Evolutionary conservation across 2,329 filamentous ascomycete genomes (phyloP).

Genomic region (Bimuria novae-zelandiae): DNA sequence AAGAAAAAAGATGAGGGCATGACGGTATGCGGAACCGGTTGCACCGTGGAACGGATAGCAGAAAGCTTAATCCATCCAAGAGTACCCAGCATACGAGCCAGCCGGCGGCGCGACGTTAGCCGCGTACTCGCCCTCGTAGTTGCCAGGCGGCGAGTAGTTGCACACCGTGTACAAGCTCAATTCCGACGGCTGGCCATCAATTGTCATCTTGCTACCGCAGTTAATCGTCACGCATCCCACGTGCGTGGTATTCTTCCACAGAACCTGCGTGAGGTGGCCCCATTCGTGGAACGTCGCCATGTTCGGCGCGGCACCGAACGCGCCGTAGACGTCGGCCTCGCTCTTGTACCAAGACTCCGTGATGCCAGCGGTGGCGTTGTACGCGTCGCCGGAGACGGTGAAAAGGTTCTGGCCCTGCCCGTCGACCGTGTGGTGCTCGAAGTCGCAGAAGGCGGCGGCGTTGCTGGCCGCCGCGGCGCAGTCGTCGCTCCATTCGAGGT

Average conservation of each 20-base stretch:
- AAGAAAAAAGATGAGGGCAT: too few species aligned
- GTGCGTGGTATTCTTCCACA: constrained; percentile 46
- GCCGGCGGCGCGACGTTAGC: constrained; percentile 55
- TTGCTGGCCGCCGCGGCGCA: constrained; percentile 58
- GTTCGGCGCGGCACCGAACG: constrained; percentile 5
- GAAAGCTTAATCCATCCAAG: constrained; percentile 38
- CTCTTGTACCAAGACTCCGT: constrained; percentile 89
- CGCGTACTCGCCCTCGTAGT: constrained; percentile 59
- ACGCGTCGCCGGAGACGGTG: constrained; percentile 60
- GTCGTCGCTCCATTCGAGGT: constrained; percentile 72
- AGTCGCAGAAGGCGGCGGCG: constrained; percentile 76
- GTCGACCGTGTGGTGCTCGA: constrained; percentile 60
- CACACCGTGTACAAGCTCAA: constrained; percentile 68
- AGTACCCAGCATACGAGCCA: constrained; percentile 24
- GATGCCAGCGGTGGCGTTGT: constrained; percentile 68
- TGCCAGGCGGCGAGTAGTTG: constrained; percentile 78
- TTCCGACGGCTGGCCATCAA: constrained; percentile 20
- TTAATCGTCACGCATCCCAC: constrained; percentile 43
- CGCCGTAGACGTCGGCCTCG: constrained; percentile 56
- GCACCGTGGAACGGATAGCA: too few species aligned
- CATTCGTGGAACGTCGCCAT: constrained; percentile 54
- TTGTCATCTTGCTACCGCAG: constrained; percentile 33
- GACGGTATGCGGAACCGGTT: too few species aligned
- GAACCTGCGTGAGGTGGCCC: constrained; percentile 45
- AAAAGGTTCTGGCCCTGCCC: constrained; percentile 94